Evolutionary conservation across 208 protist genomes (phyloP), one percentile per base, ranked within the genome.

Genomic region (Leishmania mexicana): DNA sequence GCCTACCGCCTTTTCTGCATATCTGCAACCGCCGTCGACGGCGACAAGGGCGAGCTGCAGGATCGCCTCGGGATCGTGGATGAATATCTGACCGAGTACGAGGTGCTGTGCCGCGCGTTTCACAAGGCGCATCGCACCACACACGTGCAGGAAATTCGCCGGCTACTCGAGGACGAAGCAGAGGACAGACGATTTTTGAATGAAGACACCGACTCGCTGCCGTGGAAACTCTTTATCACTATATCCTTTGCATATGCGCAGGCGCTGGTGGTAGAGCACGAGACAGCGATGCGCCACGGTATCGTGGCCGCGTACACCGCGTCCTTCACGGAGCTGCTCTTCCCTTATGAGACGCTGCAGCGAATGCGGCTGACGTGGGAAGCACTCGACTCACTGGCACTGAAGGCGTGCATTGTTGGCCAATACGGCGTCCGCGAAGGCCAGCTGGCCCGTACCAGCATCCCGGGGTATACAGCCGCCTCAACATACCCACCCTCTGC

Each of bases 121-220:
- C 17, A 78, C 35, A 71, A 38, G 7, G 21, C 77, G 10, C 81
- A 54, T 67, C 54, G 2, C 72, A 47, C 28, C 57, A 67, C 42
- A 24, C 87, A 58, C 31, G 51, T 40, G 45, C 76, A 75, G n/a
- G 71, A 75, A 40, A 74, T 42, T 10, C 31, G 51, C 40, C 72
- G 49, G 2, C 51, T 81, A 0, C 4, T 87, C 1, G 71, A 53
- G 0, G 90, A 96, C 87, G 90, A 96, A 73, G 81, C 24, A 58
- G 84, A 93, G 65, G 92, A 94, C 79, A 87, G 92, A 1, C 85
- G 84, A 4, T 92, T 94, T 64, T 81, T 96, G 53, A 68, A 81
- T 3, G 89, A 92, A 38, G 90, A 96, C 71, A 73, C 70, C 13
- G 45, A 74, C 1, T 31, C 47, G 21, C 62, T 94, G 47, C 77